Conservation (phyloP, 331 rosid species). For the Rosa hybrid region DNA sequence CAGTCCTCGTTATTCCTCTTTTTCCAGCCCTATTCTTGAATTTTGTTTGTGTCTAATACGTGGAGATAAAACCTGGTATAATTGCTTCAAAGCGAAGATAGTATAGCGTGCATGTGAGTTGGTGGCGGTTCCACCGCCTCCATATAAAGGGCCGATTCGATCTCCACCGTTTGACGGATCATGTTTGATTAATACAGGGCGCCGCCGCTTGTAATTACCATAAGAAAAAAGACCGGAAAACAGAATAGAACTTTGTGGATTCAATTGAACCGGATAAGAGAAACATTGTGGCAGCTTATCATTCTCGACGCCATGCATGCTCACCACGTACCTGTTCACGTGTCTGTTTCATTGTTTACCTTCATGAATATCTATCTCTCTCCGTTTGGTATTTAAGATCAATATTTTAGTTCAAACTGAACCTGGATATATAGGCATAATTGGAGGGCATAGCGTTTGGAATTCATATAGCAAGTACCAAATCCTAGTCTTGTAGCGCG, state of each 20-base stretch:
- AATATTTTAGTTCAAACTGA: not conserved
- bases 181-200: not conserved
- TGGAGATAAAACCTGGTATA: not conserved
- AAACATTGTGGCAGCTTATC: not conserved
- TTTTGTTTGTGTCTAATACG: not conserved
- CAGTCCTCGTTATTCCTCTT: too few relatives aligned
- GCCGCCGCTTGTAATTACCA: not conserved
- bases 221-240: not conserved
- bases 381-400: not conserved
- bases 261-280: not conserved
- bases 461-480: not conserved
- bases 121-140: not conserved
- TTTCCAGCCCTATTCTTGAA: too few relatives aligned
- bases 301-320: conserved; percentile 23
- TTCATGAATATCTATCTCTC: not conserved
- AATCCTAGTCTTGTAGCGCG: not conserved
- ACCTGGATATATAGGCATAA: not conserved
- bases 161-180: not conserved
- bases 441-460: not conserved
- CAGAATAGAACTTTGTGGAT: not conserved
- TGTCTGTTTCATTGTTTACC: not conserved
- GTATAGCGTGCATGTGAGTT: not conserved
- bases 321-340: conserved; percentile 7
- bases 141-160: not conserved
- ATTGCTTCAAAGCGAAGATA: not conserved